Percentiles rank a stretch among this genome's conserved stretches.
These are phyloP conservation scores for Pilasporangium apinafurcum DNA, from an alignment of 352 stramenopile genomes.

Conservation along the genomic window DNA sequence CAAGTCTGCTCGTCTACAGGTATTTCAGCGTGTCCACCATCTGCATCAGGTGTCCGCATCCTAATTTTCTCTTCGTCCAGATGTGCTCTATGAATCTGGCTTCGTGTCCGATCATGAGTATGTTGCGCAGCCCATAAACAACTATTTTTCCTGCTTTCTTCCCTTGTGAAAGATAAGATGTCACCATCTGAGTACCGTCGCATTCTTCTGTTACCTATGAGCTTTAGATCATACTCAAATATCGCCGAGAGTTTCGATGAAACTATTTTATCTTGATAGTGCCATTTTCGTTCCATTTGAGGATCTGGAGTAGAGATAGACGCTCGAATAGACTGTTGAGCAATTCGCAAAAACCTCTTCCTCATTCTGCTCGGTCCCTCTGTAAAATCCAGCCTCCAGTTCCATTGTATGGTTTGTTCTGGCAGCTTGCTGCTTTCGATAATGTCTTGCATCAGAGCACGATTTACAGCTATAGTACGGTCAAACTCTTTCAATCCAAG, in stretches of 20 bases:
- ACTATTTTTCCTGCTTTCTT: too few species aligned
- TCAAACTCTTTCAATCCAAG: conserved; percentile 2
- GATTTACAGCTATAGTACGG: not conserved
- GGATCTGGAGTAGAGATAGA: not conserved
- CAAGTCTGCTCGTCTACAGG: too few species aligned
- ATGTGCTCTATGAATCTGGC: too few species aligned
- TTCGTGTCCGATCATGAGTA: too few species aligned
- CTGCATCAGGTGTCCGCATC: too few species aligned
- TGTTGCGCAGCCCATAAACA: too few species aligned
- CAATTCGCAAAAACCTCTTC: conserved; percentile 28
- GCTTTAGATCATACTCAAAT: too few species aligned
- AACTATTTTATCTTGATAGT: too few species aligned
- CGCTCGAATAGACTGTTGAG: not conserved
- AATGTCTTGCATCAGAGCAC: not conserved
- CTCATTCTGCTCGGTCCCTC: conserved; percentile 65
- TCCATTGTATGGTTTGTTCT: not conserved
- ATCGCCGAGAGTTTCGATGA: too few species aligned
- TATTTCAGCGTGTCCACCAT: too few species aligned
- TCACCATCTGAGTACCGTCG: conserved; percentile 7
- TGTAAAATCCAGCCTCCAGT: conserved; percentile 51
- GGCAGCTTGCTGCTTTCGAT: not conserved
- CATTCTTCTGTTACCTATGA: too few species aligned
- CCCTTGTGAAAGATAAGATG: not conserved
- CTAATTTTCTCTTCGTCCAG: too few species aligned
- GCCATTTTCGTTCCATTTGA: not conserved